phyloP scores from a whole-genome alignment of 208 protist species.

The Leishmania braziliensis region DNA sequence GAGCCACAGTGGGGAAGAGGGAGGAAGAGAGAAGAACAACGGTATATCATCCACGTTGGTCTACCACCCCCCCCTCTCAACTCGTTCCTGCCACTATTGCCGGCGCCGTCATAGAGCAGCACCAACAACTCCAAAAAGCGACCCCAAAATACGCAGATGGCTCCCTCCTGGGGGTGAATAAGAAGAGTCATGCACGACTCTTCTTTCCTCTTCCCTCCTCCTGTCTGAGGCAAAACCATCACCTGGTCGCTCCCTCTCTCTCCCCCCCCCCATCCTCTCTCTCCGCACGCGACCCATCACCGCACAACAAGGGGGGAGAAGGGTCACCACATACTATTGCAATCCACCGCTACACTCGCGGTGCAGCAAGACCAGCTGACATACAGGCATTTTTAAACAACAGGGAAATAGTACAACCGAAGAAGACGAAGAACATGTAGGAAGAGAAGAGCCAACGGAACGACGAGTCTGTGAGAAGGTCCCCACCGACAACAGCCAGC shows the following conservation, averaged over 20 bases:
- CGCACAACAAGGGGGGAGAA: background rate
- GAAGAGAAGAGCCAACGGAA: constrained; percentile 3
- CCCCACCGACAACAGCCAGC: background rate
- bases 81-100: background rate
- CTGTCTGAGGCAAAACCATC: background rate
- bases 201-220: background rate
- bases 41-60: background rate
- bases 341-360: background rate
- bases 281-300: background rate
- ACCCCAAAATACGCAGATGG: too few relatives aligned
- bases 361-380: background rate
- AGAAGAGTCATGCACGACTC: background rate
- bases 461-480: constrained; percentile 13
- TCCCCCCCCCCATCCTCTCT: background rate
- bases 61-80: background rate
- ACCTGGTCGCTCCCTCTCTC: background rate
- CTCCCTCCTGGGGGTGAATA: background rate
- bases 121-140: too few relatives aligned
- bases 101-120: background rate
- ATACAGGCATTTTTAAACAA: background rate
- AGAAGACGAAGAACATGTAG: constrained; percentile 1
- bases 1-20: background rate
- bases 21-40: background rate
- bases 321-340: background rate
- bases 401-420: background rate